These are phyloP conservation scores for Candida silvatica DNA, from an alignment of 805 yeast species.

Conservation along the genomic window DNA sequence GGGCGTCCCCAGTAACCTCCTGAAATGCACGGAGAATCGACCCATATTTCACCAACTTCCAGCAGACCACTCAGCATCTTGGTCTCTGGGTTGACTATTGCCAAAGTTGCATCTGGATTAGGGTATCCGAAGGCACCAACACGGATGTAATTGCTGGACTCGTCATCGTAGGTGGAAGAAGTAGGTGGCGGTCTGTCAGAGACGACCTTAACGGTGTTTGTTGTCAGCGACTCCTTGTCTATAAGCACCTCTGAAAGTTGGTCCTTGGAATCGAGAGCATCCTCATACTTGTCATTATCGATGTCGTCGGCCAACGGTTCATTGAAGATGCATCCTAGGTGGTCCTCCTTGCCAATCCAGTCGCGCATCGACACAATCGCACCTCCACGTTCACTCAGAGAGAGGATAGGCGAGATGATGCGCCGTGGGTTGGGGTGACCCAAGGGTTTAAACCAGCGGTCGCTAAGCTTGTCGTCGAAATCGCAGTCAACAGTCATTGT, in stretches of 20 bases:
- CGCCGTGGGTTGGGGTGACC: conserved; percentile 73
- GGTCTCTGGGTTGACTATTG: conserved; percentile 92
- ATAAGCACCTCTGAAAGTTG: conserved; percentile 55
- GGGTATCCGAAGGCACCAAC: conserved; percentile 94
- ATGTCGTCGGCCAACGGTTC: conserved; percentile 30
- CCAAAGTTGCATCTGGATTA: conserved; percentile 86
- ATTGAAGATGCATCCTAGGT: conserved; percentile 41
- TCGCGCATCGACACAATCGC: conserved; percentile 88
- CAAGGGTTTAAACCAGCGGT: conserved; percentile 82
- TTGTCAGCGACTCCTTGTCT: conserved; percentile 63
- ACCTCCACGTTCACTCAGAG: conserved; percentile 92
- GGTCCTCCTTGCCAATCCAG: conserved; percentile 71
- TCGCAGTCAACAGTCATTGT: conserved; percentile 90
- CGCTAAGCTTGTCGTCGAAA: conserved; percentile 79
- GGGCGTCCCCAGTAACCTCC: conserved; percentile 81
- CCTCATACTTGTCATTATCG: conserved; percentile 19
- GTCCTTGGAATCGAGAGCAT: conserved; percentile 13
- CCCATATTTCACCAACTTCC: conserved; percentile 95
- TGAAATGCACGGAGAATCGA: conserved; percentile 85
- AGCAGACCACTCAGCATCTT: conserved; percentile 61
- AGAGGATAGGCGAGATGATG: conserved; percentile 81
- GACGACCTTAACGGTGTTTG: conserved; percentile 62
- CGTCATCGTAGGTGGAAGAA: conserved; percentile 30
- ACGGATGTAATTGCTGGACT: conserved; percentile 44
- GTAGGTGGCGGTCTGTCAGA: conserved; percentile 48